These are phyloP conservation scores for Cystofilobasidium bisporidii DNA, from an alignment of 768 basidiomycete genomes.

Conservation along the genomic window DNA sequence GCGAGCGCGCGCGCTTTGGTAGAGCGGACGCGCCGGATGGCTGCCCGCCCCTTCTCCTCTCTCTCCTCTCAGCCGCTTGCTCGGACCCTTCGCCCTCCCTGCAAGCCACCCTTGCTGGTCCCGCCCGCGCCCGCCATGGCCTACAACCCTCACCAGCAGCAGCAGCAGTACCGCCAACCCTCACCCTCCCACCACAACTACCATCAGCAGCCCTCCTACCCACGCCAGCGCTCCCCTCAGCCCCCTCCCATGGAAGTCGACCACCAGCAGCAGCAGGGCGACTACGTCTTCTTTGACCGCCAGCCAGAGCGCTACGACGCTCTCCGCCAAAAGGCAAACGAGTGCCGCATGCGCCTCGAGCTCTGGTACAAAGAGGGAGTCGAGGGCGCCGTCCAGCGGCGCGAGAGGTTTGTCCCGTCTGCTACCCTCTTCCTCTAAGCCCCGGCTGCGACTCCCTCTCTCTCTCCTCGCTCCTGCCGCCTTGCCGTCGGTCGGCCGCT, in stretches of 20 bases:
- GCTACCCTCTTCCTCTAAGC: not conserved
- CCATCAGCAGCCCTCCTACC: constrained; percentile 22
- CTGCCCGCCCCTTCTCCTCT: no score
- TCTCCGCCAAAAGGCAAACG: constrained; percentile 71
- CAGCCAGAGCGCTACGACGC: constrained; percentile 64
- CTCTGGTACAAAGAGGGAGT: constrained; percentile 96
- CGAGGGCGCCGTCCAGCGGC: constrained; percentile 86
- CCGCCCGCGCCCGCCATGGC: not conserved
- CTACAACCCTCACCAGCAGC: constrained; percentile 21
- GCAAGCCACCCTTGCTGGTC: not conserved
- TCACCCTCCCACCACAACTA: constrained; percentile 23
- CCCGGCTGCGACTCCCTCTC: no score
- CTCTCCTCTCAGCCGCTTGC: no score
- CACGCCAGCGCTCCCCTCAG: constrained; percentile 24
- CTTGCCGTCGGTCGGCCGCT: no score
- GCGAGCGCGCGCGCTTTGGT: no score
- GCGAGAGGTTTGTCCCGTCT: constrained; percentile 56
- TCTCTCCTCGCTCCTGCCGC: no score
- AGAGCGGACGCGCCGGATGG: no score
- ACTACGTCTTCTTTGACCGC: constrained; percentile 92
- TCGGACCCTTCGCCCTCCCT: not conserved
- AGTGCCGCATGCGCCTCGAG: constrained; percentile 89
- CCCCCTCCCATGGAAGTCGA: constrained; percentile 20
- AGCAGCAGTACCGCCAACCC: constrained; percentile 14
- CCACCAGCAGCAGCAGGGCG: constrained; percentile 40